These are phyloP conservation scores for Aspergillus sp. DNA, from an alignment of 2,329 filamentous ascomycete species.

Conservation along the genomic window DNA sequence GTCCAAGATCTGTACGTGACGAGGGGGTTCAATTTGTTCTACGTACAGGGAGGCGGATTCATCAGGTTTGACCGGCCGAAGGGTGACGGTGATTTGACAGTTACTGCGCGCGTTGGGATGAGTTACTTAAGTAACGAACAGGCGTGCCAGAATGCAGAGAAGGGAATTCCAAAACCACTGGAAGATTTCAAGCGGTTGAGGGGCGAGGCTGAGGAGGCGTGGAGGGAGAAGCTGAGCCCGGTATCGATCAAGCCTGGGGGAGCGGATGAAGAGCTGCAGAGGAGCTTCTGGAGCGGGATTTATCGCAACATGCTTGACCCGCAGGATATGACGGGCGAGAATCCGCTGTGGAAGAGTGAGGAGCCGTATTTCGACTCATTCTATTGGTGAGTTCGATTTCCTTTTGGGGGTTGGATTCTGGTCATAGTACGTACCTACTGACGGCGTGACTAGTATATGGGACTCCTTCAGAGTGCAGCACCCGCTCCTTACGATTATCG, in stretches of 20 bases:
- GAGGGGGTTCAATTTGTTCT: constrained; percentile 58
- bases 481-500: constrained; percentile 67
- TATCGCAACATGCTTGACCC: constrained; percentile 70
- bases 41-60: constrained; percentile 61
- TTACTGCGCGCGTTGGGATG: constrained; percentile 64
- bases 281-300: constrained; percentile 69
- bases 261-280: constrained; percentile 35
- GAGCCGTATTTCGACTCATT: constrained; percentile 74
- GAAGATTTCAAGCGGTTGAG: constrained; percentile 57
- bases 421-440: constrained; percentile 4
- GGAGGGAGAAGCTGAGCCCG: constrained; percentile 55
- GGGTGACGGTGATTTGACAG: constrained; percentile 39
- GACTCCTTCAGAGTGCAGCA: constrained; percentile 69
- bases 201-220: constrained; percentile 54
- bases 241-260: constrained; percentile 37
- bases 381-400: constrained; percentile 54
- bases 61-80: constrained; percentile 57
- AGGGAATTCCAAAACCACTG: constrained; percentile 63
- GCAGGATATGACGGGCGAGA: constrained; percentile 72
- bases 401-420: too few relatives aligned
- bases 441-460: constrained; percentile 54
- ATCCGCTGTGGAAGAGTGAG: constrained; percentile 62
- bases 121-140: constrained; percentile 66
- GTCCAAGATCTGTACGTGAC: constrained; percentile 56
- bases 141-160: constrained; percentile 67